Evolutionary conservation across 2,329 filamentous ascomycete genomes (phyloP).

Genomic region (Boeremia lycopersici): DNA sequence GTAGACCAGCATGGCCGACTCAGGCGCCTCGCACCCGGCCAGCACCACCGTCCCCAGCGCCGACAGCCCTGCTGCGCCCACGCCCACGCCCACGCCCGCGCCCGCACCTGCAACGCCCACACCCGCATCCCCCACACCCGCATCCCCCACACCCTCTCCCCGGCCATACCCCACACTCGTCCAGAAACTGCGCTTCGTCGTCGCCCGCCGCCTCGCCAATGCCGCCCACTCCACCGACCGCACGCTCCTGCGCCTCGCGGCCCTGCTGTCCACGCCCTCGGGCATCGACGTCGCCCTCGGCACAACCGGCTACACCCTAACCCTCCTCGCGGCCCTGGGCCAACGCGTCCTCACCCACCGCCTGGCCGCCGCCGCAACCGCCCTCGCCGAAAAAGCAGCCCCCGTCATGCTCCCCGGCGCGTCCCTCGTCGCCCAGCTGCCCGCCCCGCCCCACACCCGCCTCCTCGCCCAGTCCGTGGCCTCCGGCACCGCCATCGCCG

Average conservation of each 20-base stretch:
- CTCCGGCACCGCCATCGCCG: conserved; percentile 59
- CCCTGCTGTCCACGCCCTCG: conserved; percentile 48
- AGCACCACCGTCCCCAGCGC: conserved; percentile 32
- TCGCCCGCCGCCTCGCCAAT: conserved; percentile 27
- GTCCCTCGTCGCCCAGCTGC: conserved; percentile 47
- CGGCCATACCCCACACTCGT: conserved; percentile 13
- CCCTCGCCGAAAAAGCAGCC: conserved; percentile 47
- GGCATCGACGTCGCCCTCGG: conserved; percentile 51
- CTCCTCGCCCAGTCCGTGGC: conserved; percentile 42
- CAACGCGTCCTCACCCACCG: conserved; percentile 44
- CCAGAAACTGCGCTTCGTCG: conserved; percentile 22
- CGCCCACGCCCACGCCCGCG: conserved; percentile 12
- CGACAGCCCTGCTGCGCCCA: conserved; percentile 14
- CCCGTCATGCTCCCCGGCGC: conserved; percentile 51
- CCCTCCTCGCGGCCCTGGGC: conserved; percentile 49
- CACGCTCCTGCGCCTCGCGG: conserved; percentile 41
- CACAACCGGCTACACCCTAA: conserved; percentile 53
- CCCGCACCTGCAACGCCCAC: too few species aligned
- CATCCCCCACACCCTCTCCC: conserved; percentile 18
- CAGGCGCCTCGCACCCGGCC: conserved; percentile 25
- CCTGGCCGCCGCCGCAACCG: conserved; percentile 45
- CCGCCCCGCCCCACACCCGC: conserved; percentile 39
- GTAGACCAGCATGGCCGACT: conserved; percentile 21
- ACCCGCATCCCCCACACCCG: conserved; percentile 2
- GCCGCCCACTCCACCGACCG: conserved; percentile 37